Evolutionary conservation across 1,284 basidiomycete species (phyloP).

Genomic region (Irpex sp.): DNA sequence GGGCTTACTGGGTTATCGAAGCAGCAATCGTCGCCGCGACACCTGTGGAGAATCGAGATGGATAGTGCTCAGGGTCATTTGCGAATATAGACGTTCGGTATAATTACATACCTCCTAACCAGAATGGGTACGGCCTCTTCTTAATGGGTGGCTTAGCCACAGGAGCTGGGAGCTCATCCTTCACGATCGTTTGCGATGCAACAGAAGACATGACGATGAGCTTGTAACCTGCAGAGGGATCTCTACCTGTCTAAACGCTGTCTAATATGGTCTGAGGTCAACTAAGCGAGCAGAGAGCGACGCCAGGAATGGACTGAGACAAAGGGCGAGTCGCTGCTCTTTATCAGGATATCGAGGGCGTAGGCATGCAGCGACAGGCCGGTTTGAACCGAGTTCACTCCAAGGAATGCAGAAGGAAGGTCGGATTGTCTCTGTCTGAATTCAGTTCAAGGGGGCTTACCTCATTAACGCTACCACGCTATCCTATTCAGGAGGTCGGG

Average conservation of each 20-base stretch:
- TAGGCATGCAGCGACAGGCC: background rate
- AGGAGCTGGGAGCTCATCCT: slow-evolving; percentile 2
- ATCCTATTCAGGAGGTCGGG: slow-evolving; percentile 1
- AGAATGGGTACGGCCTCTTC: slow-evolving; percentile 78
- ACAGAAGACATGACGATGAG: background rate
- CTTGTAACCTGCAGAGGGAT: background rate
- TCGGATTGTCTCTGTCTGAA: background rate
- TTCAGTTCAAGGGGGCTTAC: background rate
- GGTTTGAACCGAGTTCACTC: background rate
- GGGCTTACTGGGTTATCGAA: slow-evolving; percentile 71
- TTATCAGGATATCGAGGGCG: background rate
- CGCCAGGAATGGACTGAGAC: background rate
- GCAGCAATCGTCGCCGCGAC: slow-evolving; percentile 80
- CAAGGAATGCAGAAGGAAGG: background rate
- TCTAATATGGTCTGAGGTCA: too few species aligned
- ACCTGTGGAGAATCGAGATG: slow-evolving; percentile 34
- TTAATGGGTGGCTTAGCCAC: slow-evolving; percentile 8
- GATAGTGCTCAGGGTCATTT: background rate
- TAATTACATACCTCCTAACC: slow-evolving; percentile 62
- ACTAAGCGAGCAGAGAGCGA: background rate
- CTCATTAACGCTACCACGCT: background rate
- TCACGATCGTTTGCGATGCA: background rate
- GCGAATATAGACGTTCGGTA: background rate
- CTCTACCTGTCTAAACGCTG: background rate
- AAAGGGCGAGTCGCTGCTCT: background rate